Evolutionary conservation across 331 rosid species (phyloP).

Genomic region (Telfairia occidentalis): DNA sequence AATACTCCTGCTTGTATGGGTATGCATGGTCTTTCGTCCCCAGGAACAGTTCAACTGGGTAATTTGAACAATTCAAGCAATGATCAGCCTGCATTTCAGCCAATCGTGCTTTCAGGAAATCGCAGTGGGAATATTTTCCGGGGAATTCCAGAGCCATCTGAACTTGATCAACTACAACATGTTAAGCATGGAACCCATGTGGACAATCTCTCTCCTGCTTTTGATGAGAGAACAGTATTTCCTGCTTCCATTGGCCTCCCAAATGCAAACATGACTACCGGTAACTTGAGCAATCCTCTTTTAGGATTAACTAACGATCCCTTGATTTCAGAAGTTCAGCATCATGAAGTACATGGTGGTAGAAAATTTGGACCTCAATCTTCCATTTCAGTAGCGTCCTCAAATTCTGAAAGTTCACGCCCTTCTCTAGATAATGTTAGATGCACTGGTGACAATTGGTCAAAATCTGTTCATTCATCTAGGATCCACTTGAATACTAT

Average conservation of each 20-base stretch:
- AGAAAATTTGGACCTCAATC: conserved; percentile 34
- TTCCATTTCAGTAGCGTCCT: conserved; percentile 27
- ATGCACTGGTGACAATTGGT: conserved; percentile 35
- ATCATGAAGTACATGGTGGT: conserved; percentile 30
- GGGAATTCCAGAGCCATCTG: conserved; percentile 27
- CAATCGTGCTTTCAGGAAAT: conserved; percentile 22
- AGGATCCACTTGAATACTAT: conserved; percentile 31
- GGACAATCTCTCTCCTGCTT: conserved; percentile 23
- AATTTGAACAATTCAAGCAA: conserved; percentile 29
- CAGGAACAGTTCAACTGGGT: conserved; percentile 40
- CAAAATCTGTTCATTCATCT: conserved; percentile 36
- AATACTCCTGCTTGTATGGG: conserved; percentile 53
- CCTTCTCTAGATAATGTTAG: conserved; percentile 39
- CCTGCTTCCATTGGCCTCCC: conserved; percentile 32
- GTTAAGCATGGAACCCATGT: conserved; percentile 20
- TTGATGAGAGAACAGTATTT: conserved; percentile 28
- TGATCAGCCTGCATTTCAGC: conserved; percentile 38
- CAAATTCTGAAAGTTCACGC: conserved; percentile 30
- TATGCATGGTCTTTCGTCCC: conserved; percentile 40
- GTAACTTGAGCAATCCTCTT: conserved; percentile 24
- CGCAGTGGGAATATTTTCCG: conserved; percentile 31
- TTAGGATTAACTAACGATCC: conserved; percentile 27
- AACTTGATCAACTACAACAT: conserved; percentile 20
- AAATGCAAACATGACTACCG: conserved; percentile 24
- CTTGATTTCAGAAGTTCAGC: conserved; percentile 26